phyloP scores from a whole-genome alignment of 2,329 filamentous ascomycete species.

The Aureobasidium sp. region DNA sequence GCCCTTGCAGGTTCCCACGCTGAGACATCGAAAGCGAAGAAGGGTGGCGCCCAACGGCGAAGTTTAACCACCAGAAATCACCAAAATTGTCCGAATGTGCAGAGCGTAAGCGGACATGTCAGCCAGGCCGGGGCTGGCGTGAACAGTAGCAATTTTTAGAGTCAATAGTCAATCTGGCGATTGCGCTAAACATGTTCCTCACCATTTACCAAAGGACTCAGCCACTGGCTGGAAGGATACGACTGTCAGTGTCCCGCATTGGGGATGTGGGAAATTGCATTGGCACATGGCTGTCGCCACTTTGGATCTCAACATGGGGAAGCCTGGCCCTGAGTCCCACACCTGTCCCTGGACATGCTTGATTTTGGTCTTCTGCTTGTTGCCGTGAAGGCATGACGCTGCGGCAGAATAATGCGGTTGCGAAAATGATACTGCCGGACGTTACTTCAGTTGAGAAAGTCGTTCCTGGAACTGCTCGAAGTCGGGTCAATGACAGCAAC shows the following conservation, averaged over 20 bases:
- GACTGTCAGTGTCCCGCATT: slow-evolving; percentile 5
- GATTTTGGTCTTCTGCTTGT: background rate
- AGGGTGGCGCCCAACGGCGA: slow-evolving; percentile 6
- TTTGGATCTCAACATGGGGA: background rate
- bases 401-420: background rate
- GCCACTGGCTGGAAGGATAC: slow-evolving; percentile 5
- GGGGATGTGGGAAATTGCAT: slow-evolving; percentile 13
- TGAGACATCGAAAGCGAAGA: slow-evolving; percentile 8
- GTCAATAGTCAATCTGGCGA: slow-evolving; percentile 6
- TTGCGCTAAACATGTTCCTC: slow-evolving; percentile 3
- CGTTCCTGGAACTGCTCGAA: background rate
- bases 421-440: background rate
- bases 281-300: slow-evolving; percentile 1
- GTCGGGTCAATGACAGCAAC: slow-evolving; percentile 1
- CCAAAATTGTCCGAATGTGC: background rate
- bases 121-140: slow-evolving; percentile 2
- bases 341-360: background rate
- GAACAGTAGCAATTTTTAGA: slow-evolving; percentile 7
- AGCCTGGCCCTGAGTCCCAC: background rate
- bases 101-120: slow-evolving; percentile 6
- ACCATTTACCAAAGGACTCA: background rate
- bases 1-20: background rate
- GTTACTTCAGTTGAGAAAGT: slow-evolving; percentile 3
- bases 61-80: background rate
- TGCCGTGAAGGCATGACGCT: background rate